Evolutionary conservation across 2,329 filamentous ascomycete genomes (phyloP), one percentile per base, ranked within the genome.

Genomic region (Phaeophleospora eucalypticola): DNA sequence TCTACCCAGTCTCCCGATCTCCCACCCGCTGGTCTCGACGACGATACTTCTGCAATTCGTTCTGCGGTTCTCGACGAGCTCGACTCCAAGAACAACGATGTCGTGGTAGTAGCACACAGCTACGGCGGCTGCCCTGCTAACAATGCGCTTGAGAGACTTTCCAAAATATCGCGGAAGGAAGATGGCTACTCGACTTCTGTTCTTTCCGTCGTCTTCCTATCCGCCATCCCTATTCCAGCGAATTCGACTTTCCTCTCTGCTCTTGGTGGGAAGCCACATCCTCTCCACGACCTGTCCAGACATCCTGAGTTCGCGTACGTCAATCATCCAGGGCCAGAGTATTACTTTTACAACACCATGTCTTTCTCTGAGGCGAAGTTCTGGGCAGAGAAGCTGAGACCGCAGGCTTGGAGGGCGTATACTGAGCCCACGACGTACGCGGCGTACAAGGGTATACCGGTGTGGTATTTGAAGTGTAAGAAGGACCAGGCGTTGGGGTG

Each of bases 51-150:
- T 20, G 43, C 45, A 41, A 54, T 54, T 18, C 49, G 52, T 27
- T 18, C 44, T 10, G 47, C 46, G 18, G 48, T 59, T 16, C 34
- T 46, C n/a, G 15, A 12, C 10, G 43, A 54, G 7, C 32, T 34
- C 27, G 34, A 41, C 14, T 9, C 8, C 35, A 19, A 15, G 27
- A 32, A 32, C 35, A 37, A 57, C 38, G 49, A 58, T 38, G 58
- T 63, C 32, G 34, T 63, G 18, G 48, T 63, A 6, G 50, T 58
- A 15, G 54, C 59, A 17, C 61, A 65, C 48, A 59, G 54, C 3
- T 64, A 63, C 46, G 62, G 58, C 27, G 58, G 59, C 18, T 36
- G 52, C 8, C 54, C 56, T 1, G 52, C 54, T 29, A 57, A 46
- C 45, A 51, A 60, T n/a, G 52, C 61, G 3, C 51, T 60, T 15